Conservation (phyloP, 2,329 filamentous ascomycete species). For the Colletotrichum orchidophilum region DNA sequence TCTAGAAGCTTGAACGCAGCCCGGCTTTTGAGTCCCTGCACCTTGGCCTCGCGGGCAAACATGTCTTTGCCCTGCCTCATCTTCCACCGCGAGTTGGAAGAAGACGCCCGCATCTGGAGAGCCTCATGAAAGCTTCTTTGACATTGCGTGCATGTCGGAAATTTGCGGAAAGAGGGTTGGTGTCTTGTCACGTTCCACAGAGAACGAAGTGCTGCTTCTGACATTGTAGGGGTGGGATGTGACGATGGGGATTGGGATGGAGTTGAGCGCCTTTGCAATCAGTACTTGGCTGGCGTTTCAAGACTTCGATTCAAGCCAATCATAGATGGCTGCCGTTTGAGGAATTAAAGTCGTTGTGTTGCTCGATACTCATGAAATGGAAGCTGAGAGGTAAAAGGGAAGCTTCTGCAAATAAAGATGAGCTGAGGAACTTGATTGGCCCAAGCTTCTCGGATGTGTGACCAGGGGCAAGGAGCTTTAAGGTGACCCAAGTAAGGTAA, state of each 20-base stretch:
- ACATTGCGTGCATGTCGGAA: not conserved
- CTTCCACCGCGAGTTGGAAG: conserved; percentile 82
- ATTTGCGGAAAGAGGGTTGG: not conserved
- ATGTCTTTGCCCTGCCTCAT: conserved; percentile 78
- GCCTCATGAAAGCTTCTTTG: not conserved
- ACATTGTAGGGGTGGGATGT: not conserved
- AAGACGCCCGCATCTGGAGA: conserved; percentile 48
- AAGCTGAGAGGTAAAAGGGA: not conserved
- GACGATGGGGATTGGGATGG: not conserved
- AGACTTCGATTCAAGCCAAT: not conserved
- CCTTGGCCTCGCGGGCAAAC: conserved; percentile 78
- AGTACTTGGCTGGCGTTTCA: not conserved
- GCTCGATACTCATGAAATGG: not conserved
- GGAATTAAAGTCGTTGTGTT: not conserved
- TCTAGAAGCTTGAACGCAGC: conserved; percentile 94
- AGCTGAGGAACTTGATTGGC: conserved; percentile 6
- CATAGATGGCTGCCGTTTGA: not conserved
- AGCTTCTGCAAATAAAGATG: conserved; percentile 21
- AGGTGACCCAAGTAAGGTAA: not conserved
- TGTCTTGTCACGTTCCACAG: not conserved
- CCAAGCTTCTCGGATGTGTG: conserved; percentile 3
- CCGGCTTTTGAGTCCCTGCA: conserved; percentile 84
- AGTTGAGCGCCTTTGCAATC: too few species aligned
- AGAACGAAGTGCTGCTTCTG: conserved; percentile 1
- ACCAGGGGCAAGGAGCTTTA: not conserved